A percentile compares a stretch with the other conserved stretches of the same genome.
Evolutionary conservation across 2,329 filamentous ascomycete species (phyloP).

Genomic region (Hypoxylon sp.): DNA sequence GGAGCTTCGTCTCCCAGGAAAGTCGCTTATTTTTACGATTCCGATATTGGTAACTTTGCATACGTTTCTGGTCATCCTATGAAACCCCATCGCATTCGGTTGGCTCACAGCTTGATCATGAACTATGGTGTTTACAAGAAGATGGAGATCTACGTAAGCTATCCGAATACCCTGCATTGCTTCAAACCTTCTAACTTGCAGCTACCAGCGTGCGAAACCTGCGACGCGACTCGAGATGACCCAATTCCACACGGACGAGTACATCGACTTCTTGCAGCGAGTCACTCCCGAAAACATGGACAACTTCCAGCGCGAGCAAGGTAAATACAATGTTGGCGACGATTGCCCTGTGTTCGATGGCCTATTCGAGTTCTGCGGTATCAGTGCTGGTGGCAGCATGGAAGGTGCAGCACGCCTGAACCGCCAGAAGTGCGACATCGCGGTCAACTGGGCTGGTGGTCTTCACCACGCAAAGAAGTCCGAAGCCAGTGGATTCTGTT

Average conservation of each 20-base stretch:
- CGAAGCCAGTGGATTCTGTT: conserved; percentile 96
- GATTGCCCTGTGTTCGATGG: conserved; percentile 98
- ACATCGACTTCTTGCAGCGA: conserved; percentile 93
- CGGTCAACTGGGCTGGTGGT: conserved; percentile 97
- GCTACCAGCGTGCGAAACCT: conserved; percentile 76
- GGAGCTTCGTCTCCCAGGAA: conserved; percentile 69
- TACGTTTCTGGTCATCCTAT: conserved; percentile 97
- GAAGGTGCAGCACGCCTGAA: conserved; percentile 91
- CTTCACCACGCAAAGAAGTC: conserved; percentile 98
- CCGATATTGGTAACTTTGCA: conserved; percentile 97
- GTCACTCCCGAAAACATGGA: conserved; percentile 99
- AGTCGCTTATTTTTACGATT: conserved; percentile 98
- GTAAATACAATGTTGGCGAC: conserved; percentile 92
- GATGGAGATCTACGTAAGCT: conserved; percentile 93
- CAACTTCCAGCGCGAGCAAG: conserved; percentile 86
- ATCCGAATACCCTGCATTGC: conserved; percentile 57
- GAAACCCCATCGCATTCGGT: conserved; percentile 95
- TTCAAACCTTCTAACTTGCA: not conserved
- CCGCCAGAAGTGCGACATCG: conserved; percentile 92
- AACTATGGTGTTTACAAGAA: conserved; percentile 95
- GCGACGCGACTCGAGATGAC: conserved; percentile 90
- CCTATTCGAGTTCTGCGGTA: conserved; percentile 94
- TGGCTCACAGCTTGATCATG: conserved; percentile 95
- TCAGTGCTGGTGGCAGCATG: conserved; percentile 93
- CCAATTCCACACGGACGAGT: conserved; percentile 93